A percentile compares a stretch with the other conserved stretches of the same genome.
Conservation (phyloP, 2,329 filamentous ascomycete species). For the Botrytis deweyae region DNA sequence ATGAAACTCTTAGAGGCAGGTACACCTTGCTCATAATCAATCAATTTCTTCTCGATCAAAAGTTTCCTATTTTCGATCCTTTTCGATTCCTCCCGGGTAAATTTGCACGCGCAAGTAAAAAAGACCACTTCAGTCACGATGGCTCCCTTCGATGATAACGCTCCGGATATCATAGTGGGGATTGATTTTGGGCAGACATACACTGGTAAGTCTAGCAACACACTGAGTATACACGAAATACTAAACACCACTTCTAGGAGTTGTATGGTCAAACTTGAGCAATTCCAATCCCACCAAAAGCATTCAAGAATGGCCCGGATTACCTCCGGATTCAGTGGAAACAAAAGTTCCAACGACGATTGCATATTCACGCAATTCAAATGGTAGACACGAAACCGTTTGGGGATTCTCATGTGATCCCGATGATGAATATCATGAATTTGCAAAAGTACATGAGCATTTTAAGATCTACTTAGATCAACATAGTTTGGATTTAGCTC, state of each 20-base stretch:
- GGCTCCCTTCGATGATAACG: not conserved
- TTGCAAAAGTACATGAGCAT: slow-evolving; percentile 2
- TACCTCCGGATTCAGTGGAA: slow-evolving; percentile 6
- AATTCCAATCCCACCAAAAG: slow-evolving; percentile 11
- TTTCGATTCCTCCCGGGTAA: not conserved
- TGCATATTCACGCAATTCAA: not conserved
- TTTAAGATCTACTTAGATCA: slow-evolving; percentile 21
- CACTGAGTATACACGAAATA: not conserved
- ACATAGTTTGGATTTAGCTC: slow-evolving; percentile 1
- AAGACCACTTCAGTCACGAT: not conserved
- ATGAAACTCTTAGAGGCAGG: not conserved
- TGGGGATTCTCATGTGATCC: slow-evolving; percentile 18
- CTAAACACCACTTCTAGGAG: not conserved
- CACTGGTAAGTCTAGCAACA: slow-evolving; percentile 10
- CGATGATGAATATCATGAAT: slow-evolving; percentile 17
- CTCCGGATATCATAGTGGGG: slow-evolving; percentile 1
- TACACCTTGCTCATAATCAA: not conserved
- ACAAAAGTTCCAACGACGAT: slow-evolving; percentile 14
- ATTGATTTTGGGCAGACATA: slow-evolving; percentile 28
- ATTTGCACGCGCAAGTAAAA: not conserved
- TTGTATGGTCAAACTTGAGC: slow-evolving; percentile 12
- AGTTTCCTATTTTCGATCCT: not conserved
- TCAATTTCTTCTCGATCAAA: not conserved
- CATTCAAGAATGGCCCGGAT: slow-evolving; percentile 18
- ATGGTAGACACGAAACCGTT: not conserved